Conservation (phyloP, 306 rosid species). For the Lathyrus tuberosus region DNA sequence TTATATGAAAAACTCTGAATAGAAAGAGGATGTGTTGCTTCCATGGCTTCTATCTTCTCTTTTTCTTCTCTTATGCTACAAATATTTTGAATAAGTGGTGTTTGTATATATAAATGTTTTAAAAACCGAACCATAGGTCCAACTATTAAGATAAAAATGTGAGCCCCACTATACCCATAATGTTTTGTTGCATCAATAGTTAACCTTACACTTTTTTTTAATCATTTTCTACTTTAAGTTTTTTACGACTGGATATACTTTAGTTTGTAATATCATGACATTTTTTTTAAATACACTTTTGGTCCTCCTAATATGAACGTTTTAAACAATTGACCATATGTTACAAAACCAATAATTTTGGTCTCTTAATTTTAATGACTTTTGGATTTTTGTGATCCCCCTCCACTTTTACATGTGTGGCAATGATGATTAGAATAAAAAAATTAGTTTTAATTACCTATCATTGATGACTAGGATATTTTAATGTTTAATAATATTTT, state of each 20-base stretch:
- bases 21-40: conserved; percentile 67
- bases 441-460: too few species aligned
- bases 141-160: conserved; percentile 25
- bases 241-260: conserved; percentile 39
- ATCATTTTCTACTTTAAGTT: conserved; percentile 53
- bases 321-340: too few species aligned
- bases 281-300: too few species aligned
- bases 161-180: conserved; percentile 67
- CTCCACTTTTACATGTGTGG: too few species aligned
- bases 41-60: conserved; percentile 60
- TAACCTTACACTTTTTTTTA: conserved; percentile 58
- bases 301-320: too few species aligned
- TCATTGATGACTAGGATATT: too few species aligned
- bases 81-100: too few species aligned
- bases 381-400: too few species aligned
- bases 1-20: conserved; percentile 94
- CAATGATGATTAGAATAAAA: too few species aligned
- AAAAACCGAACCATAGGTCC: not conserved
- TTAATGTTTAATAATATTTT: too few species aligned
- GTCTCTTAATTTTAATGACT: too few species aligned
- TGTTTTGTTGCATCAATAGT: conserved; percentile 65
- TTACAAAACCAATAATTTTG: too few species aligned
- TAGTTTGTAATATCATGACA: conserved; percentile 36
- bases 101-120: not conserved
- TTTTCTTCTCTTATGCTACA: not conserved